Evolutionary conservation across 1,284 basidiomycete species (phyloP).

Genomic region (Moniliella sp.): DNA sequence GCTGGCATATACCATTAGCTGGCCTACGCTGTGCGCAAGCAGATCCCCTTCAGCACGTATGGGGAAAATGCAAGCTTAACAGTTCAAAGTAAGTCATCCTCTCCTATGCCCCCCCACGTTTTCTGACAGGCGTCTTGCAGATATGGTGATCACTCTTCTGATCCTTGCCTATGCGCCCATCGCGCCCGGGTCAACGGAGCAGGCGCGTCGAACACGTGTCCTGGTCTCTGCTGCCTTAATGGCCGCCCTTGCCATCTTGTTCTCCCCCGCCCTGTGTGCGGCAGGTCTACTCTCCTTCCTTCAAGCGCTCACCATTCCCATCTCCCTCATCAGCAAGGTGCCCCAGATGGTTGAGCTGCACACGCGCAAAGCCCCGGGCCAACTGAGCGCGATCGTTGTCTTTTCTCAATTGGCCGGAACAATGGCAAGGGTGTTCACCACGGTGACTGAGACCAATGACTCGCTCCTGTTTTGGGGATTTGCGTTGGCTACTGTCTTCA

Average conservation of each 20-base stretch:
- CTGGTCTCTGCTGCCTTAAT: constrained; percentile 53
- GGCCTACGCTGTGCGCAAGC: constrained; percentile 54
- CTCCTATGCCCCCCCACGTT: background rate
- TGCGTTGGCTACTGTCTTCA: constrained; percentile 28
- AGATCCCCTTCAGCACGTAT: constrained; percentile 80
- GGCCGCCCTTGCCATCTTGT: constrained; percentile 50
- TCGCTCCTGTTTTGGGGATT: constrained; percentile 28
- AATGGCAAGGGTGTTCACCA: constrained; percentile 28
- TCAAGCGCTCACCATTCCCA: constrained; percentile 26
- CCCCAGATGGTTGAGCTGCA: constrained; percentile 30
- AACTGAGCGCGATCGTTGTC: constrained; percentile 29
- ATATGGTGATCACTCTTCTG: constrained; percentile 27
- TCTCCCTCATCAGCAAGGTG: constrained; percentile 27
- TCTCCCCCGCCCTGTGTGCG: constrained; percentile 12
- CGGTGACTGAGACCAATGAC: constrained; percentile 30
- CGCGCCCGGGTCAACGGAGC: constrained; percentile 8
- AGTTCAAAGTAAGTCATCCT: constrained; percentile 16
- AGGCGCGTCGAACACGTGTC: constrained; percentile 2
- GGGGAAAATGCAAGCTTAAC: constrained; percentile 39
- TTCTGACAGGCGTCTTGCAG: background rate
- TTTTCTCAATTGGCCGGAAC: constrained; percentile 30
- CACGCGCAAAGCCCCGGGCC: constrained; percentile 20
- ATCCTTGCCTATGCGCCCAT: constrained; percentile 17
- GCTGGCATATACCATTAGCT: constrained; percentile 64
- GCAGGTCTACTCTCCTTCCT: constrained; percentile 11